Conservation (phyloP, 164 flowering plant genomes). For the Aristolochia fimbriata region DNA sequence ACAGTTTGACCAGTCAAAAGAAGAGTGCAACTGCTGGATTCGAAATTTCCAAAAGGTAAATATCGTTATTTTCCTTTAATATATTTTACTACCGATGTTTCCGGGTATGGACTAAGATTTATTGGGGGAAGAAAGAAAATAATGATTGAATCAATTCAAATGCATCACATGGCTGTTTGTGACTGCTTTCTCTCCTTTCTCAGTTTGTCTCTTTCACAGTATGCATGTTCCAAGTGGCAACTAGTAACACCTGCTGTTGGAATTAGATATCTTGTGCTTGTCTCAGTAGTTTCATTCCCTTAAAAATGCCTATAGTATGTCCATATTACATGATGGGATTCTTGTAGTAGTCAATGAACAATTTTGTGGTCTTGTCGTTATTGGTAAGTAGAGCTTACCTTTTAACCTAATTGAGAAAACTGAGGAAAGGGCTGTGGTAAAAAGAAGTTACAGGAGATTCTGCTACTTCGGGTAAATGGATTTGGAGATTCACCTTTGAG, state of each 20-base stretch:
- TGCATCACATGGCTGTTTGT: not conserved
- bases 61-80: not conserved
- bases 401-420: too few species aligned
- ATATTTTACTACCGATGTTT: not conserved
- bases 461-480: too few species aligned
- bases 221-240: not conserved
- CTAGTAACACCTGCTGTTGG: not conserved
- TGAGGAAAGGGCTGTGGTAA: too few species aligned
- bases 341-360: not conserved
- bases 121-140: not conserved
- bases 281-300: too few species aligned
- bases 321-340: not conserved
- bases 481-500: too few species aligned
- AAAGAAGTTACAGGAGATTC: too few species aligned
- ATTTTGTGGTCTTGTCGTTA: too few species aligned
- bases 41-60: conserved; percentile 35
- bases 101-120: not conserved
- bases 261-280: not conserved
- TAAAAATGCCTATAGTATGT: too few species aligned
- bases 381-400: too few species aligned
- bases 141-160: not conserved
- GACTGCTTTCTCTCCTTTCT: not conserved
- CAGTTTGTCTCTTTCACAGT: not conserved
- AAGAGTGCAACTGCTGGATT: conserved; percentile 27
- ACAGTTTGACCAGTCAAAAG: conserved; percentile 20